Conservation (phyloP, 2,329 filamentous ascomycete species). For the Zymoseptoria brevis region DNA sequence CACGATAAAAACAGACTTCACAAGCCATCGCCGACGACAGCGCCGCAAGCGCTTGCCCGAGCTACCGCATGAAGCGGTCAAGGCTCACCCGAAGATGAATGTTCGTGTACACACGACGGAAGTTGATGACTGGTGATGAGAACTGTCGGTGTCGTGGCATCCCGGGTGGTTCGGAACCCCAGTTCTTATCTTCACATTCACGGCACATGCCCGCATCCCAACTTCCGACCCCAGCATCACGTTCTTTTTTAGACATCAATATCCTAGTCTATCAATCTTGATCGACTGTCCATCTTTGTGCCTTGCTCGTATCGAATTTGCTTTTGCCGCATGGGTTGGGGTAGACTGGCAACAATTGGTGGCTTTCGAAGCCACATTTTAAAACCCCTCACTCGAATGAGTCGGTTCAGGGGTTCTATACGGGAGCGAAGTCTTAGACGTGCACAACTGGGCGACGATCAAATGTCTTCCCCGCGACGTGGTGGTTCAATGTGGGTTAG, state of each 20-base stretch:
- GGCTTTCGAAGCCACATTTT: neutral
- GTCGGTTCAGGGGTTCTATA: neutral
- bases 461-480: neutral
- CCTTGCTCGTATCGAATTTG: neutral
- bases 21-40: too few relatives aligned
- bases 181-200: neutral
- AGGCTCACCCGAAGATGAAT: neutral
- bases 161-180: too few relatives aligned
- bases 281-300: neutral
- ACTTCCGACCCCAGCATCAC: neutral
- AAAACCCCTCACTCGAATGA: neutral
- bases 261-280: neutral
- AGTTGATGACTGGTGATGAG: neutral
- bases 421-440: neutral
- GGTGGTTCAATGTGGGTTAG: neutral
- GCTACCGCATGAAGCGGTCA: too few relatives aligned
- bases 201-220: neutral
- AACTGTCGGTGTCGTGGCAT: neutral
- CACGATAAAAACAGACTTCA: too few relatives aligned
- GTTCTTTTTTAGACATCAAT: neutral
- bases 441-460: neutral
- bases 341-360: neutral
- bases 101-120: neutral
- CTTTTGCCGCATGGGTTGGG: neutral
- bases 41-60: too few relatives aligned